phyloP scores from a whole-genome alignment of 192 early-diverging fungal species.

The Jimgerdemannia flammicorona region DNA sequence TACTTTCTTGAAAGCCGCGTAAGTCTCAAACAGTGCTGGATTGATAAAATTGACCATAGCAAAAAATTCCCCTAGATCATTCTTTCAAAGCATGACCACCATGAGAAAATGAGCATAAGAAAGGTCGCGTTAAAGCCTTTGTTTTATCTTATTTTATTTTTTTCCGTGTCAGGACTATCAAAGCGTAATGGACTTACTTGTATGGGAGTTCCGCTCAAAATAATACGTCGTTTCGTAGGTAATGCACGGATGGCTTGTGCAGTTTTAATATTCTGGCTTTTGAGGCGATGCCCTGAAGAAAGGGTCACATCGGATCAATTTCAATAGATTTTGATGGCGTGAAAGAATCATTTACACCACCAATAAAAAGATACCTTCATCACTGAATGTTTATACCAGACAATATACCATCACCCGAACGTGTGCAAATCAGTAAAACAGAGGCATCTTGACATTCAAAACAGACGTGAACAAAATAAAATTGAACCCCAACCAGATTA shows the following conservation, averaged over 20 bases:
- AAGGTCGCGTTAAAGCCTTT: too few relatives aligned
- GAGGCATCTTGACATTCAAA: background rate
- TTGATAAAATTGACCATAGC: slow-evolving; percentile 49
- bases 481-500: background rate
- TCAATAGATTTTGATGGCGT: background rate
- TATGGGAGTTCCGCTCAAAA: slow-evolving; percentile 44
- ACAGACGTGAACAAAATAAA: background rate
- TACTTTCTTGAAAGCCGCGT: slow-evolving; percentile 31
- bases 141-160: too few relatives aligned
- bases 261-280: slow-evolving; percentile 42
- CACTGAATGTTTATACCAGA: background rate
- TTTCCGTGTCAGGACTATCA: background rate
- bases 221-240: slow-evolving; percentile 29
- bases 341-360: background rate
- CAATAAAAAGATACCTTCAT: background rate
- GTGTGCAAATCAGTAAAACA: background rate
- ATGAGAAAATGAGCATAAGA: too few relatives aligned
- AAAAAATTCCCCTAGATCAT: slow-evolving; percentile 43
- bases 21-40: slow-evolving; percentile 38
- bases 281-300: slow-evolving; percentile 25
- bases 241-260: slow-evolving; percentile 31
- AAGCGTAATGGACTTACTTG: slow-evolving; percentile 9
- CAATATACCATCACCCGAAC: background rate
- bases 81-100: slow-evolving; percentile 17
- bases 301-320: background rate